Evolutionary conservation across 495 filamentous ascomycete genomes (phyloP).

Genomic region (Podospora conica): DNA sequence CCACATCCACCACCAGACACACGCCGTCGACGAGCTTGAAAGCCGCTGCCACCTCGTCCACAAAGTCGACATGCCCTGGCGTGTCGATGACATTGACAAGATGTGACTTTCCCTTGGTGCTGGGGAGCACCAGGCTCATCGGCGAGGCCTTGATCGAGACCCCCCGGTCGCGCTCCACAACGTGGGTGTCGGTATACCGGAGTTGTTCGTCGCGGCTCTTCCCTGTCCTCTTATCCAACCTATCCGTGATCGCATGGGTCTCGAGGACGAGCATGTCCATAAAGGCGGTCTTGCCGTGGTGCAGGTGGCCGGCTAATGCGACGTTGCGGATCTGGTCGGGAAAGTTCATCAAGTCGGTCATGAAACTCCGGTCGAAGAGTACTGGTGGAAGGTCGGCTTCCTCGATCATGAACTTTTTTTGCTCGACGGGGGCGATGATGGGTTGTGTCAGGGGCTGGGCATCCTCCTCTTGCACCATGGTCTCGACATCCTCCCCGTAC

Average conservation of each 20-base stretch:
- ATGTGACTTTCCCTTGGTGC: constrained; percentile 90
- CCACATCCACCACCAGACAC: constrained; percentile 88
- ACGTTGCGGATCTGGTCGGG: constrained; percentile 92
- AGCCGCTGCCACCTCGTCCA: constrained; percentile 88
- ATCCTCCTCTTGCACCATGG: constrained; percentile 95
- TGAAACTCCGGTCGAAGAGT: constrained; percentile 74
- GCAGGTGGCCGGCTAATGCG: constrained; percentile 84
- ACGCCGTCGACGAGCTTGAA: constrained; percentile 86
- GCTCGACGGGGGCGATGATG: constrained; percentile 85
- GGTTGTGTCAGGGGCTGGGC: constrained; percentile 85
- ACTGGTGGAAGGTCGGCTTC: constrained; percentile 88
- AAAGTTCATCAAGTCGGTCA: constrained; percentile 94
- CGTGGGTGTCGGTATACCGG: constrained; percentile 87
- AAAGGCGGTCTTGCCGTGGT: constrained; percentile 96
- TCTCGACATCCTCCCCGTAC: constrained; percentile 90
- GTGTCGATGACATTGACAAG: constrained; percentile 93
- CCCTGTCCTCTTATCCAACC: constrained; percentile 70
- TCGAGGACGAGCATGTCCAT: constrained; percentile 98
- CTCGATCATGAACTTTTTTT: constrained; percentile 92
- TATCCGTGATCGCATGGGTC: constrained; percentile 78
- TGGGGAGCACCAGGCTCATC: constrained; percentile 87
- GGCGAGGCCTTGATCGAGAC: constrained; percentile 91
- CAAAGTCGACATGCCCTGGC: constrained; percentile 96
- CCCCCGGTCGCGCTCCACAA: constrained; percentile 82
- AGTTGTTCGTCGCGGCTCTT: constrained; percentile 84